Conservation (phyloP, 2,329 filamentous ascomycete genomes). For the Sordariomycetes sp. region DNA sequence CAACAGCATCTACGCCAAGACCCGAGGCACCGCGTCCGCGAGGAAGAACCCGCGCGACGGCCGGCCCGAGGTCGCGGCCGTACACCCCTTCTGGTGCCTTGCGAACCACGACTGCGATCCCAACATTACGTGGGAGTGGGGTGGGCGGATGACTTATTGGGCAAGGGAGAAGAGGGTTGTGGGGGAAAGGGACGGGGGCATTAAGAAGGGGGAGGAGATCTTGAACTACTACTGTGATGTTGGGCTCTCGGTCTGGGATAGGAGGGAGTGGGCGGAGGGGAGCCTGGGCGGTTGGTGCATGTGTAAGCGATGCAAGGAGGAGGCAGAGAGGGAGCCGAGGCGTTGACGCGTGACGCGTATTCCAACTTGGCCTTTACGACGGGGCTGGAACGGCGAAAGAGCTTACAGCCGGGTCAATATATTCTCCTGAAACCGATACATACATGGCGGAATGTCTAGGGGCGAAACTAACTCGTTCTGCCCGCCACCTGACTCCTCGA, state of each 20-base stretch:
- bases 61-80: slow-evolving; percentile 80
- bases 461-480: no score
- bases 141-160: slow-evolving; percentile 63
- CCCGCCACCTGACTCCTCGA: no score
- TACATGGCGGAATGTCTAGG: no score
- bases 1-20: slow-evolving; percentile 88
- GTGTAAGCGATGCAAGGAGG: slow-evolving; percentile 71
- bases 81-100: slow-evolving; percentile 92
- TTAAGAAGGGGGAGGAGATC: slow-evolving; percentile 74
- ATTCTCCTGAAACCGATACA: no score
- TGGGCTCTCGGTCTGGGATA: slow-evolving; percentile 61
- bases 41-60: slow-evolving; percentile 67
- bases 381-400: not conserved
- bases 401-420: not conserved
- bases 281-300: slow-evolving; percentile 83
- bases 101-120: slow-evolving; percentile 96
- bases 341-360: not conserved
- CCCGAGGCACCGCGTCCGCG: slow-evolving; percentile 84
- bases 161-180: slow-evolving; percentile 47
- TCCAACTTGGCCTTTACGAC: not conserved
- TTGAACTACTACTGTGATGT: slow-evolving; percentile 94
- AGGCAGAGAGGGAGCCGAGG: slow-evolving; percentile 31
- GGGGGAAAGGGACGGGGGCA: slow-evolving; percentile 41
- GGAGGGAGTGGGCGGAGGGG: slow-evolving; percentile 81
- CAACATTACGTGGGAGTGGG: slow-evolving; percentile 92